phyloP scores from a whole-genome alignment of 345 rosid genomes.

The Ricinus communis region DNA sequence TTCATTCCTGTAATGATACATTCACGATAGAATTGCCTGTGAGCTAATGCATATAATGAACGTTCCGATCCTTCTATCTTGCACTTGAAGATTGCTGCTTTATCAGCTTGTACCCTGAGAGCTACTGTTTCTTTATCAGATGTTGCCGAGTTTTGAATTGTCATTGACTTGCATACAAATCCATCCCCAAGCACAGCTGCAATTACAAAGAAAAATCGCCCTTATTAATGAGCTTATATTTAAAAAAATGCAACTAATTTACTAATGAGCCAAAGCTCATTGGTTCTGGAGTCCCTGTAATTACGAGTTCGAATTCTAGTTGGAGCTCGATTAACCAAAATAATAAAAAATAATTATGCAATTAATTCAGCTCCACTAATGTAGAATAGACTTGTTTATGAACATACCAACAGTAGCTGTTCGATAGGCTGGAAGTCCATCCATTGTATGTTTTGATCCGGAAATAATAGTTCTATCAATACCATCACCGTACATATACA shows the following conservation, averaged over 20 bases:
- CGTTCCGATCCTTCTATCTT: background rate
- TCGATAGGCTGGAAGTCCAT: slow-evolving; percentile 7
- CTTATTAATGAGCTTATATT: too few relatives aligned
- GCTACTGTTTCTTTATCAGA: background rate
- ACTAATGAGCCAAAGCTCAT: too few relatives aligned
- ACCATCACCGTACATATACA: slow-evolving; percentile 1
- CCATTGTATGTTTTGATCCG: background rate
- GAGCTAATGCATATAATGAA: slow-evolving; percentile 4
- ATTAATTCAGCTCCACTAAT: background rate
- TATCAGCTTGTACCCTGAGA: slow-evolving; percentile 1
- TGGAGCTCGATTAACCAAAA: too few relatives aligned
- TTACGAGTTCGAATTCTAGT: too few relatives aligned
- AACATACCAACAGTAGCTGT: background rate
- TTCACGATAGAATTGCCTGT: background rate
- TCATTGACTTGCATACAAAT: slow-evolving; percentile 20
- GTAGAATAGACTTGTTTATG: background rate
- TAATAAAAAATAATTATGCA: too few relatives aligned
- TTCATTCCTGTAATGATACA: background rate
- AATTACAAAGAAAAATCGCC: background rate
- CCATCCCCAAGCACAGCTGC: slow-evolving; percentile 19
- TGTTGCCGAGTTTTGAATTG: slow-evolving; percentile 11
- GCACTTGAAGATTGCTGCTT: slow-evolving; percentile 4
- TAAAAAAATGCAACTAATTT: too few relatives aligned
- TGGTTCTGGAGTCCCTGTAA: too few relatives aligned
- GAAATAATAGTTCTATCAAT: background rate